Evolutionary conservation across 2,329 filamentous ascomycete species (phyloP).

Genomic region (Pseudogymnoascus sp.): DNA sequence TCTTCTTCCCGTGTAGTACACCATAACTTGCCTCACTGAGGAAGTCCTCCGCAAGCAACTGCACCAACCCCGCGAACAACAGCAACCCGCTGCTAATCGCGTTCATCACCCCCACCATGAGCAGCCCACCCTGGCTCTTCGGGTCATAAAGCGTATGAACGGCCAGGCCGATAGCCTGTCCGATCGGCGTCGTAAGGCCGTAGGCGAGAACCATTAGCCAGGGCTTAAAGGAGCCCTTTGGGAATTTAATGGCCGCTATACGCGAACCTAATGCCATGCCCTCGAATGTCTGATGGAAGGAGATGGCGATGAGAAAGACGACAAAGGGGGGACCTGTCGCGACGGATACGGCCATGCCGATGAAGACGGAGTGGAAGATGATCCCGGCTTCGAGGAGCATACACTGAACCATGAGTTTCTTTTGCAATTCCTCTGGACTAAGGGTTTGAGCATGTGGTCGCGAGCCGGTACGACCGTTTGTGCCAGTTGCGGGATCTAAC

Average conservation of each 20-base stretch:
- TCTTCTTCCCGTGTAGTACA: constrained; percentile 45
- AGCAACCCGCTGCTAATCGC: constrained; percentile 73
- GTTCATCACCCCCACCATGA: constrained; percentile 84
- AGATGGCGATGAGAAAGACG: constrained; percentile 71
- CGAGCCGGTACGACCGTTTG: constrained; percentile 20
- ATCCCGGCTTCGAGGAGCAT: constrained; percentile 75
- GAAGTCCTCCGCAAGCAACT: constrained; percentile 80
- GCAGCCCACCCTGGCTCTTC: constrained; percentile 61
- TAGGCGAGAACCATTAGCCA: constrained; percentile 74
- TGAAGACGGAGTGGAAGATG: constrained; percentile 77
- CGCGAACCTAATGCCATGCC: constrained; percentile 77
- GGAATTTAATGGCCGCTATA: constrained; percentile 76
- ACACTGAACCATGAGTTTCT: constrained; percentile 65
- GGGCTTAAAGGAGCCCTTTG: constrained; percentile 62
- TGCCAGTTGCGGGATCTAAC: constrained; percentile 38
- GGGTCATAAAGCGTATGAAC: constrained; percentile 77
- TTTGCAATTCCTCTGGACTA: constrained; percentile 44
- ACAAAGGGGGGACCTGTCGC: constrained; percentile 71
- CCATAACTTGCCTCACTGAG: constrained; percentile 61
- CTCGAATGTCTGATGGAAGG: constrained; percentile 83
- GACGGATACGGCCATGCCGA: constrained; percentile 78
- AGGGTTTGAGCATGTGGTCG: constrained; percentile 15
- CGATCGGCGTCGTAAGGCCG: constrained; percentile 68
- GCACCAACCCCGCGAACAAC: constrained; percentile 74
- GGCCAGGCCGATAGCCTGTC: constrained; percentile 72